Conservation (phyloP, 2,329 filamentous ascomycete genomes). For the Penicillium sp. region DNA sequence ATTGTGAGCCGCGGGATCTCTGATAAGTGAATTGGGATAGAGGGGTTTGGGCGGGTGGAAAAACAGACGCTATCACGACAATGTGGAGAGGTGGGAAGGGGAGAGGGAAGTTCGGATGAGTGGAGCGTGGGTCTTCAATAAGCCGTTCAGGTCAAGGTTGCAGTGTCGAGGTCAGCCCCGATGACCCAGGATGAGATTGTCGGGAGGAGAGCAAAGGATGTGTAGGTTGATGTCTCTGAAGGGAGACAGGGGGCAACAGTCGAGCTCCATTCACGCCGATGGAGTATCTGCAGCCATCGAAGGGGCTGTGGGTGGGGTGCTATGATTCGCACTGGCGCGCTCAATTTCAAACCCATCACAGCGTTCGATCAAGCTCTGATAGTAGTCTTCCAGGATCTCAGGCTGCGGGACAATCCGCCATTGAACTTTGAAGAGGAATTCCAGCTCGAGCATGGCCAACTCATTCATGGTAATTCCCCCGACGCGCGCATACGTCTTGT, state of each 20-base stretch:
- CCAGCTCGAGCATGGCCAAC: constrained; percentile 82
- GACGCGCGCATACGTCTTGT: constrained; percentile 89
- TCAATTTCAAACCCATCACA: constrained; percentile 55
- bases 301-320: constrained; percentile 2
- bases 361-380: constrained; percentile 72
- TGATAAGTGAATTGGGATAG: not conserved
- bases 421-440: constrained; percentile 85
- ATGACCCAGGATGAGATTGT: too few relatives aligned
- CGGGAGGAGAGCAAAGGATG: not conserved
- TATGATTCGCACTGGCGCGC: constrained; percentile 11
- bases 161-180: too few relatives aligned
- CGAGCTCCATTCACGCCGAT: constrained; percentile 5
- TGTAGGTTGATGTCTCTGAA: not conserved
- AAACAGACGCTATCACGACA: too few relatives aligned
- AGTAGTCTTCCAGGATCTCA: constrained; percentile 89
- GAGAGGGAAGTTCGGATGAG: too few relatives aligned
- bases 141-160: too few relatives aligned
- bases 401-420: constrained; percentile 97
- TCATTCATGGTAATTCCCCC: constrained; percentile 88
- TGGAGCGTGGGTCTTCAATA: too few relatives aligned
- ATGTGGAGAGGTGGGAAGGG: too few relatives aligned
- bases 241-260: not conserved
- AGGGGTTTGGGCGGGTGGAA: not conserved
- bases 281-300: constrained; percentile 6
- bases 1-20: not conserved